phyloP scores from a whole-genome alignment of 352 stramenopile genomes.

The Halophytophthora batemanensis region DNA sequence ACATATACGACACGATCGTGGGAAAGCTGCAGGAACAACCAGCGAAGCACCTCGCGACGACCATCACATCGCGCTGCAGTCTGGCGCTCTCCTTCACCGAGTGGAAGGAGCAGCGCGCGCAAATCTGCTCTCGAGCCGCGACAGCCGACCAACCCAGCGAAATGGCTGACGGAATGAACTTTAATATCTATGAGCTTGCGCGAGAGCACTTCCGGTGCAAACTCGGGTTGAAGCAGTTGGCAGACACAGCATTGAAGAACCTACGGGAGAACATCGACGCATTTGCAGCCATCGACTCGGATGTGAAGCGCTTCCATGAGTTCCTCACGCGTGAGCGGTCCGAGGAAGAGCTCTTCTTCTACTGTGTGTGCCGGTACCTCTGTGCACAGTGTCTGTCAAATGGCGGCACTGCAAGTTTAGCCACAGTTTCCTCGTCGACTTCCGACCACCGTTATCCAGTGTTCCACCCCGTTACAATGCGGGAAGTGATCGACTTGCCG shows the following conservation, averaged over 20 bases:
- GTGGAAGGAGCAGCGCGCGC: slow-evolving; percentile 24
- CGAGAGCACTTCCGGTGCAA: slow-evolving; percentile 68
- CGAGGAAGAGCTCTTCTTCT: slow-evolving; percentile 61
- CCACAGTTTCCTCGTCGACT: slow-evolving; percentile 3
- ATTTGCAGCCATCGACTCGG: slow-evolving; percentile 42
- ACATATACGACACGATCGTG: slow-evolving; percentile 68
- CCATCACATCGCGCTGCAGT: slow-evolving; percentile 33
- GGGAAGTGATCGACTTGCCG: slow-evolving; percentile 47
- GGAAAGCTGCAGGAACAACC: slow-evolving; percentile 42
- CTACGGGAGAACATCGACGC: slow-evolving; percentile 26
- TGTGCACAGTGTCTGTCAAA: slow-evolving; percentile 13
- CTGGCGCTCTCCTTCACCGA: slow-evolving; percentile 50
- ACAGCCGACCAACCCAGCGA: slow-evolving; percentile 10
- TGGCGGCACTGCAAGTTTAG: slow-evolving; percentile 7
- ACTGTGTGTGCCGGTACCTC: slow-evolving; percentile 47
- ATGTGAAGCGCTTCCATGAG: slow-evolving; percentile 57
- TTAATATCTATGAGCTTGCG: slow-evolving; percentile 37
- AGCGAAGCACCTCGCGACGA: slow-evolving; percentile 9
- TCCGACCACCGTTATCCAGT: slow-evolving; percentile 36
- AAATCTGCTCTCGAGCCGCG: slow-evolving; percentile 19
- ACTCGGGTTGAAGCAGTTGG: slow-evolving; percentile 48
- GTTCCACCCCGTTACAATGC: slow-evolving; percentile 49
- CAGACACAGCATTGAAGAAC: slow-evolving; percentile 38
- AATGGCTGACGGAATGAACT: slow-evolving; percentile 18
- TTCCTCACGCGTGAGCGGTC: slow-evolving; percentile 49